phyloP scores from a whole-genome alignment of 1,284 basidiomycete species.

The Cutaneotrichosporon sp. region DNA sequence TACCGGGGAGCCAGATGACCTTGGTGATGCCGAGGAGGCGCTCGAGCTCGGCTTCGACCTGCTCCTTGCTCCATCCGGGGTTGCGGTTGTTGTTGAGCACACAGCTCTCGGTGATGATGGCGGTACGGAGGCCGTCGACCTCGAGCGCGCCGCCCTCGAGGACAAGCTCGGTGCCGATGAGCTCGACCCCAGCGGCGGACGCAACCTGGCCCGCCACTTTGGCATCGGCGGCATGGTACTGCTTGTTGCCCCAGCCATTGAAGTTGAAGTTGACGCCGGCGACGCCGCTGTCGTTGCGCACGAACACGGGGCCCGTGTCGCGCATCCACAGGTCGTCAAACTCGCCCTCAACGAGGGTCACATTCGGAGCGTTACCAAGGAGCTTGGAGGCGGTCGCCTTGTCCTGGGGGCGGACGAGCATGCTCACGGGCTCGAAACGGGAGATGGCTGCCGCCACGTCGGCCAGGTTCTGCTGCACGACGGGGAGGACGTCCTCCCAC shows the following conservation, averaged over 20 bases:
- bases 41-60: slow-evolving; percentile 6
- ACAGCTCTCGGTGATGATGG: slow-evolving; percentile 15
- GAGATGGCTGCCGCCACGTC: background rate
- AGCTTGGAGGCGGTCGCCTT: background rate
- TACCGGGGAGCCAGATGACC: slow-evolving; percentile 16
- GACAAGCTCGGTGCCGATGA: background rate
- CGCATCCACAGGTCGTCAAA: slow-evolving; percentile 14
- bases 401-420: slow-evolving; percentile 8
- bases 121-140: slow-evolving; percentile 16
- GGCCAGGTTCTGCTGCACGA: slow-evolving; percentile 6
- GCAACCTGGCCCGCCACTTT: background rate
- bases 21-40: slow-evolving; percentile 10
- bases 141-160: slow-evolving; percentile 16
- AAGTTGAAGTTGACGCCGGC: slow-evolving; percentile 13
- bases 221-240: background rate
- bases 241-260: slow-evolving; percentile 14
- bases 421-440: slow-evolving; percentile 12
- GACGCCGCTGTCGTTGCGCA: background rate
- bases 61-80: slow-evolving; percentile 8
- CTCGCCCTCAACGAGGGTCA: slow-evolving; percentile 1
- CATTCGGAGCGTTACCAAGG: background rate
- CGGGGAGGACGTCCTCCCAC: slow-evolving; percentile 1
- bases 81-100: slow-evolving; percentile 17
- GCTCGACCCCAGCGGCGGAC: background rate
- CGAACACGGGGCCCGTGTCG: slow-evolving; percentile 6